Evolutionary conservation across 148 eudicot genomes (phyloP).

Genomic region (Spergularia marina): DNA sequence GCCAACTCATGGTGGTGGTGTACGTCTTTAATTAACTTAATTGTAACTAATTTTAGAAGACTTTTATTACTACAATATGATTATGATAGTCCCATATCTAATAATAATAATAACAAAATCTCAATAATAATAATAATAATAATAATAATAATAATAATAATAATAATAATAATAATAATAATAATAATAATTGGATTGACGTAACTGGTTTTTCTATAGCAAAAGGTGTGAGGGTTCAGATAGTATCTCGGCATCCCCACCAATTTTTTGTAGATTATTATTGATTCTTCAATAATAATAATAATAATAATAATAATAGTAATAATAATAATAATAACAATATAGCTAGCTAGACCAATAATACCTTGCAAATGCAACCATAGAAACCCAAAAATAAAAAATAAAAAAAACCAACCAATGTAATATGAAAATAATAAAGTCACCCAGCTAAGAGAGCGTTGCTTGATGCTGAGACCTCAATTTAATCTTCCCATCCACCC

Average conservation of each 20-base stretch:
- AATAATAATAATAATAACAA: too few relatives aligned
- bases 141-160: not conserved
- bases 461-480: conserved; percentile 45
- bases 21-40: not conserved
- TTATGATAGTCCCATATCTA: not conserved
- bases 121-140: not conserved
- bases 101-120: not conserved
- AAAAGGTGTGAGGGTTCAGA: too few relatives aligned
- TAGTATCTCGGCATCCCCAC: too few relatives aligned
- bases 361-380: not conserved
- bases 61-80: not conserved
- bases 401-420: not conserved
- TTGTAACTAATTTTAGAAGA: conserved; percentile 21
- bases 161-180: not conserved
- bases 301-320: too few relatives aligned
- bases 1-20: not conserved
- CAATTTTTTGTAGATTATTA: too few relatives aligned
- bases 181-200: too few relatives aligned
- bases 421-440: conserved; percentile 22
- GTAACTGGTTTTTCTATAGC: too few relatives aligned
- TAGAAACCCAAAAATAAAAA: not conserved
- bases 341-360: too few relatives aligned
- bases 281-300: too few relatives aligned
- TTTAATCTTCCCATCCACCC: conserved; percentile 59
- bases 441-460: conserved; percentile 61